Conservation (phyloP, 2,329 filamentous ascomycete species). For the Ophiostoma sp. region DNA sequence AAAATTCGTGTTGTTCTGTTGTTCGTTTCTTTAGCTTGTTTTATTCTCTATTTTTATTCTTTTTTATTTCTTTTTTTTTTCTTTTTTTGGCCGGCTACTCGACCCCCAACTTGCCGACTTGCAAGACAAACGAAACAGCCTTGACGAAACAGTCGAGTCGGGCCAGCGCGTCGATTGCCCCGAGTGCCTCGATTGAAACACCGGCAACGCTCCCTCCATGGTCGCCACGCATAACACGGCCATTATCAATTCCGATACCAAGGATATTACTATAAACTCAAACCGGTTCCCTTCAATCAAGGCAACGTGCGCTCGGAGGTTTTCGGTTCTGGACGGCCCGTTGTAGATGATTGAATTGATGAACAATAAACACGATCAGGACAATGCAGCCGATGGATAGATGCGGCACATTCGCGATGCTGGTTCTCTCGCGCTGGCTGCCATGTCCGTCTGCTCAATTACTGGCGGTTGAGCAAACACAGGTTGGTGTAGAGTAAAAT, state of each 20-base stretch:
- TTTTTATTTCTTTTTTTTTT: neutral
- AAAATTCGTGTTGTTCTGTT: neutral
- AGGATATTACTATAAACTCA: neutral
- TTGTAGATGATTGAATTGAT: neutral
- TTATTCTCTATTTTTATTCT: no score
- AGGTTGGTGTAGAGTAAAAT: no score
- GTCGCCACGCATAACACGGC: neutral
- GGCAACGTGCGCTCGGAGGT: neutral
- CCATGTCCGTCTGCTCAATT: no score
- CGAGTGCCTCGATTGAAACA: neutral
- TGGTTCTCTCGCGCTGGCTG: no score
- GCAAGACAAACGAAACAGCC: neutral
- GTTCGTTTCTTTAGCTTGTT: no score
- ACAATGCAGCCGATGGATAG: neutral
- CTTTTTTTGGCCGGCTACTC: neutral
- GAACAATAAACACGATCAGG: neutral
- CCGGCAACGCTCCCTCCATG: neutral
- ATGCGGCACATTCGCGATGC: neutral
- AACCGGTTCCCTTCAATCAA: neutral
- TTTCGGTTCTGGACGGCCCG: neutral
- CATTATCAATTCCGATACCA: neutral
- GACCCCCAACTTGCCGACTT: neutral
- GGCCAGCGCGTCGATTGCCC: neutral
- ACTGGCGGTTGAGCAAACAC: no score
- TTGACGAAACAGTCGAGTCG: neutral